Evolutionary conservation across 257 asterid species (phyloP).

Genomic region (Nemophila menziesii): DNA sequence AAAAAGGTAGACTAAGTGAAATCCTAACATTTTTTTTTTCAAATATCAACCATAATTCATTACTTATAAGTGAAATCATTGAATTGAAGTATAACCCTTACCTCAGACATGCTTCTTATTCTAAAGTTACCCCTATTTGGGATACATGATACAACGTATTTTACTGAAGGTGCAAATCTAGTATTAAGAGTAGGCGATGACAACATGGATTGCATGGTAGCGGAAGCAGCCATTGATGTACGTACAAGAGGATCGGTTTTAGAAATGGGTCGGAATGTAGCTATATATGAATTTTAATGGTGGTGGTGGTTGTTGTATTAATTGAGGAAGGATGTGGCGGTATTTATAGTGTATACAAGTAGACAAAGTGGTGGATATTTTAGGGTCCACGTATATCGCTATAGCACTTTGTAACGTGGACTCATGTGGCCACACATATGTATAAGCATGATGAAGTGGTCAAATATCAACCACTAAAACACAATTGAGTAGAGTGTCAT

Average conservation of each 20-base stretch:
- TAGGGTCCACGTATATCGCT: slow-evolving; percentile 20
- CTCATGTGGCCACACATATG: slow-evolving; percentile 3
- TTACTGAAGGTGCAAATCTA: slow-evolving; percentile 10
- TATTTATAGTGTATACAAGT: slow-evolving; percentile 22
- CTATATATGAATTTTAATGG: not conserved
- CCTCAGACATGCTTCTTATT: too few relatives aligned
- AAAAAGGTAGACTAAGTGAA: too few relatives aligned
- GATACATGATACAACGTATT: slow-evolving; percentile 6
- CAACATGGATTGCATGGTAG: slow-evolving; percentile 18
- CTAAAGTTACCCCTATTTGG: slow-evolving; percentile 20
- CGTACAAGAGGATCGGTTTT: not conserved
- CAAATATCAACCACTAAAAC: slow-evolving; percentile 2
- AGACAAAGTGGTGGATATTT: slow-evolving; percentile 12
- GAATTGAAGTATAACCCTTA: too few relatives aligned
- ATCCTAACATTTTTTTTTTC: too few relatives aligned
- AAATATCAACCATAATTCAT: too few relatives aligned
- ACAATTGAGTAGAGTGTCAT: not conserved
- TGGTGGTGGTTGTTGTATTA: too few relatives aligned
- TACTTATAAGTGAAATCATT: too few relatives aligned
- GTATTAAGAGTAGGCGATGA: slow-evolving; percentile 3
- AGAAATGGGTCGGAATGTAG: too few relatives aligned
- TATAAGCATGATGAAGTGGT: not conserved
- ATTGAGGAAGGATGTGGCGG: not conserved
- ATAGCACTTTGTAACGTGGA: slow-evolving; percentile 15
- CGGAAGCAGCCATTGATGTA: slow-evolving; percentile 12